Evolutionary conservation across 1,284 basidiomycete genomes (phyloP).

Genomic region (Heterobasidion annosum): DNA sequence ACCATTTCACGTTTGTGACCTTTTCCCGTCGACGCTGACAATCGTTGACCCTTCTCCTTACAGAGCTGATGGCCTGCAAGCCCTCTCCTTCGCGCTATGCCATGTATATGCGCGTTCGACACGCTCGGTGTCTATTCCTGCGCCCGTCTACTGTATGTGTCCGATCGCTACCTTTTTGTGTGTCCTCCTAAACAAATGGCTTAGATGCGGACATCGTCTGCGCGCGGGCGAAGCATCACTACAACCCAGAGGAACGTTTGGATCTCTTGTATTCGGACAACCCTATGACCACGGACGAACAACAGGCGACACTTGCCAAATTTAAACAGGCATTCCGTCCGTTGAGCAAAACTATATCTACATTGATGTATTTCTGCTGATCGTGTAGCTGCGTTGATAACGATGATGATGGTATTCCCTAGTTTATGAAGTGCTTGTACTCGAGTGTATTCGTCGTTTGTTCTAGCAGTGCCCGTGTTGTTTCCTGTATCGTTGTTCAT

Average conservation of each 20-base stretch:
- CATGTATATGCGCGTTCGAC: slow-evolving; percentile 79
- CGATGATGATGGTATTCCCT: background rate
- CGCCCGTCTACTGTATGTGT: slow-evolving; percentile 71
- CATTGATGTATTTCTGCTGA: slow-evolving; percentile 61
- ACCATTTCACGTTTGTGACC: slow-evolving; percentile 35
- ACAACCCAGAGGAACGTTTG: slow-evolving; percentile 43
- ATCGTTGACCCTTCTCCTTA: slow-evolving; percentile 5
- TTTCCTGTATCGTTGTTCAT: too few relatives aligned
- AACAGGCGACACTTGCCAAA: slow-evolving; percentile 37
- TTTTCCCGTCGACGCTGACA: background rate
- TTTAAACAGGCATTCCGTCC: slow-evolving; percentile 50
- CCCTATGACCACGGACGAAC: slow-evolving; percentile 31
- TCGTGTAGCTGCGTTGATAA: background rate
- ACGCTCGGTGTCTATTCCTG: slow-evolving; percentile 76
- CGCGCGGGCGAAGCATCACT: slow-evolving; percentile 72
- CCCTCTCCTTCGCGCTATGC: slow-evolving; percentile 67
- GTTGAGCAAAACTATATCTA: slow-evolving; percentile 36
- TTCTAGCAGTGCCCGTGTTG: too few relatives aligned
- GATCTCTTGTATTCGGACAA: slow-evolving; percentile 46
- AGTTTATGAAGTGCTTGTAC: too few relatives aligned
- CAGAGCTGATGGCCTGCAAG: slow-evolving; percentile 60
- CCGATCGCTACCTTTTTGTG: background rate
- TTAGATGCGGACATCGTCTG: slow-evolving; percentile 81
- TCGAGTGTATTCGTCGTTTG: too few relatives aligned
- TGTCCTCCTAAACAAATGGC: background rate